A percentile compares a stretch with the other conserved stretches of the same genome.
Evolutionary conservation across 306 rosid species (phyloP).

Genomic region (Rubus parviflorus): DNA sequence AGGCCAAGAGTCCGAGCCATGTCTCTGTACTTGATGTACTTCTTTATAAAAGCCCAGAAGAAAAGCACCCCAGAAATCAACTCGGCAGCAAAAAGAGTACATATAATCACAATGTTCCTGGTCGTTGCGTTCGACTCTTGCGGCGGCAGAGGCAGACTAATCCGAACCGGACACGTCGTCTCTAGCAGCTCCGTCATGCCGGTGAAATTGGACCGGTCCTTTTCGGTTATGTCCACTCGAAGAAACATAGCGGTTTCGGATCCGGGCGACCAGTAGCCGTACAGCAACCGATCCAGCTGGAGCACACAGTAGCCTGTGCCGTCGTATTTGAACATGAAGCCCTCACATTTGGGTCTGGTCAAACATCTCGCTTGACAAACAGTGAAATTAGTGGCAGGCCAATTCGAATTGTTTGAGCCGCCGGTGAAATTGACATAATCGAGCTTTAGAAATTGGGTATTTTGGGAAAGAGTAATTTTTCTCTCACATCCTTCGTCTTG

Average conservation of each 20-base stretch:
- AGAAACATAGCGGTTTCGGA: slow-evolving; percentile 54
- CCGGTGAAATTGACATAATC: slow-evolving; percentile 71
- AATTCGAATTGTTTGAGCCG: not conserved
- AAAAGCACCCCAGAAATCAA: slow-evolving; percentile 66
- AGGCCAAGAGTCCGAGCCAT: slow-evolving; percentile 92
- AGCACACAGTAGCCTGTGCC: slow-evolving; percentile 49
- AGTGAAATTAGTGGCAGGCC: slow-evolving; percentile 32
- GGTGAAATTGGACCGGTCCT: slow-evolving; percentile 45
- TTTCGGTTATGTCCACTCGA: slow-evolving; percentile 50
- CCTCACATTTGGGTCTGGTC: slow-evolving; percentile 35
- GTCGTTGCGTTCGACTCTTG: slow-evolving; percentile 57
- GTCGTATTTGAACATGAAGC: slow-evolving; percentile 61
- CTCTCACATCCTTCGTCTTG: slow-evolving; percentile 47
- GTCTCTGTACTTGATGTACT: slow-evolving; percentile 78
- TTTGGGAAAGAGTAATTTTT: slow-evolving; percentile 26
- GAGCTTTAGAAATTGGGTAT: slow-evolving; percentile 43
- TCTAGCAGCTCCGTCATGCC: slow-evolving; percentile 68
- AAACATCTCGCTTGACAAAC: slow-evolving; percentile 49
- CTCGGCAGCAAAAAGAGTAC: slow-evolving; percentile 69
- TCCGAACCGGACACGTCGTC: slow-evolving; percentile 69
- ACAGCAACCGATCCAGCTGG: slow-evolving; percentile 26
- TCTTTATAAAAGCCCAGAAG: slow-evolving; percentile 83
- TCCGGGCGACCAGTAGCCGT: slow-evolving; percentile 86
- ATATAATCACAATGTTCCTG: slow-evolving; percentile 64
- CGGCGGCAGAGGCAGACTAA: slow-evolving; percentile 68